Percentiles rank a stretch among this genome's conserved stretches.
phyloP scores from a whole-genome alignment of 495 filamentous ascomycete genomes.

The Podospora didyma region DNA sequence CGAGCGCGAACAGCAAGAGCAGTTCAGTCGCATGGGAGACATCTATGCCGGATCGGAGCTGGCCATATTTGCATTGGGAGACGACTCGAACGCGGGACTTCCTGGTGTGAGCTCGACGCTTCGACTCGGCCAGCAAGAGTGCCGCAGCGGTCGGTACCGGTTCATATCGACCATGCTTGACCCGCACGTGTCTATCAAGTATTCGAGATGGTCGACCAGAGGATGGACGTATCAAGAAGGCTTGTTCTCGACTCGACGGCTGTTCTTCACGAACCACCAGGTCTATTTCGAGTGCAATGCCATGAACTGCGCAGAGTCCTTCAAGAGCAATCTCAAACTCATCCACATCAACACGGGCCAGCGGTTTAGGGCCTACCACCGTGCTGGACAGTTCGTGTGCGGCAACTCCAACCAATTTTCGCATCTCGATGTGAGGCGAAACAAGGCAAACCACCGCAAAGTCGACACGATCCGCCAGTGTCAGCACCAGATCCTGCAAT shows the following conservation, averaged over 20 bases:
- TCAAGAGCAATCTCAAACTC: slow-evolving; percentile 9
- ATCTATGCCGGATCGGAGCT: slow-evolving; percentile 21
- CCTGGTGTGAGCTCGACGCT: slow-evolving; percentile 15
- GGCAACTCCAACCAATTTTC: slow-evolving; percentile 16
- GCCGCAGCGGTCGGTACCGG: neutral
- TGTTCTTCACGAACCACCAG: slow-evolving; percentile 32
- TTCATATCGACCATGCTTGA: slow-evolving; percentile 10
- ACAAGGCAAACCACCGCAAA: slow-evolving; percentile 18
- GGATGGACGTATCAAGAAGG: slow-evolving; percentile 44
- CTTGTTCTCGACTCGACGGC: slow-evolving; percentile 25
- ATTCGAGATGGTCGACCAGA: slow-evolving; percentile 27
- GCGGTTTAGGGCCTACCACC: slow-evolving; percentile 10
- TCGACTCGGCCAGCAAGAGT: neutral
- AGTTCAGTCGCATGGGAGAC: slow-evolving; percentile 29
- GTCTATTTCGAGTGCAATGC: slow-evolving; percentile 35
- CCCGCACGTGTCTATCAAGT: slow-evolving; percentile 7
- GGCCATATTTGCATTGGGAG: slow-evolving; percentile 29
- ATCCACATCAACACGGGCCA: slow-evolving; percentile 6
- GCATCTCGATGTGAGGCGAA: slow-evolving; percentile 16
- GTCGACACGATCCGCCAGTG: slow-evolving; percentile 11
- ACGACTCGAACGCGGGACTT: slow-evolving; percentile 12
- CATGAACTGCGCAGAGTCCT: slow-evolving; percentile 21
- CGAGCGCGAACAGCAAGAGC: slow-evolving; percentile 20
- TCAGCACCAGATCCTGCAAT: slow-evolving; percentile 12
- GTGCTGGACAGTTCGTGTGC: slow-evolving; percentile 13